These are phyloP conservation scores for Citrus hindsii DNA, from an alignment of 345 rosid genomes.

Conservation along the genomic window DNA sequence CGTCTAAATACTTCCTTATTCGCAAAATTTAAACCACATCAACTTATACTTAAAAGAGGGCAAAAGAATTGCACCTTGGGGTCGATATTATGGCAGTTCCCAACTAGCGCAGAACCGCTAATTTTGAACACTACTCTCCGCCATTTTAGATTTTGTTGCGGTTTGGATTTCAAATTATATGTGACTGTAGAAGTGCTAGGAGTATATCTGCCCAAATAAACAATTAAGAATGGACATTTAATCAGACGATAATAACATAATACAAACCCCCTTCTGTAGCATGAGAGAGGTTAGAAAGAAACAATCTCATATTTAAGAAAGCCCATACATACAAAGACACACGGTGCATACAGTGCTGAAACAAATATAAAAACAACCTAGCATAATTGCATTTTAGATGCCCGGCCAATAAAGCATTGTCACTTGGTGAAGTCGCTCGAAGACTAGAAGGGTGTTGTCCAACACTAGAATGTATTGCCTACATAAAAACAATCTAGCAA, in stretches of 20 bases:
- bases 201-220: conserved; percentile 15
- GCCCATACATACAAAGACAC: not conserved
- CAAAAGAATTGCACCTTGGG: conserved; percentile 30
- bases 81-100: conserved; percentile 37
- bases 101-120: conserved; percentile 44
- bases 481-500: not conserved
- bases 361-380: not conserved
- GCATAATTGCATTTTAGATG: not conserved
- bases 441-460: not conserved
- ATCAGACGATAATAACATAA: not conserved
- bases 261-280: not conserved
- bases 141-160: conserved; percentile 35
- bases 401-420: not conserved
- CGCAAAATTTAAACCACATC: not conserved
- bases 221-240: too few species aligned
- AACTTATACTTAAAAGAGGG: not conserved
- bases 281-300: not conserved
- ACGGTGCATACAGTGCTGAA: not conserved
- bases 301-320: not conserved
- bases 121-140: conserved; percentile 46
- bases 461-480: not conserved
- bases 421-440: not conserved
- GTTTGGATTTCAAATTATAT: conserved; percentile 27
- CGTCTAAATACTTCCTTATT: not conserved
- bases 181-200: conserved; percentile 14